phyloP scores from a whole-genome alignment of 2,329 filamentous ascomycete species.

The Tolypocladium ophioglossoides region DNA sequence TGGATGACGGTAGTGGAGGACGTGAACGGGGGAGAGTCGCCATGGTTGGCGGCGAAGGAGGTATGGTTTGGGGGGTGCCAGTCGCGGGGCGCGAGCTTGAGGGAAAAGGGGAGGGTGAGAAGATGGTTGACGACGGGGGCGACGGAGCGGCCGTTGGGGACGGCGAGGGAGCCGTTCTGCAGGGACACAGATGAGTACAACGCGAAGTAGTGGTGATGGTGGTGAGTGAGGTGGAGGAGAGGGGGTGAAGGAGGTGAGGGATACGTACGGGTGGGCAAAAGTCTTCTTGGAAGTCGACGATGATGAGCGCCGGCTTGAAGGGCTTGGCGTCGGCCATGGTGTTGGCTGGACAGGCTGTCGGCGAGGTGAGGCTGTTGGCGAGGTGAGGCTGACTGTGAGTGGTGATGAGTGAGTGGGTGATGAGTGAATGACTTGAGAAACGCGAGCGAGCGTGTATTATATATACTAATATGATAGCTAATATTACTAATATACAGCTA shows the following conservation, averaged over 20 bases:
- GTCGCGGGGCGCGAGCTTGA: conserved; percentile 83
- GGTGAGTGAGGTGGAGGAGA: too few relatives aligned
- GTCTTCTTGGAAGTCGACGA: conserved; percentile 89
- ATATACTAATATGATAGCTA: too few relatives aligned
- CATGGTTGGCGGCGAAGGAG: conserved; percentile 80
- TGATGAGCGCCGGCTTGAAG: conserved; percentile 46
- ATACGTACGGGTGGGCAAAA: conserved; percentile 70
- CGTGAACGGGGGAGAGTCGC: conserved; percentile 54
- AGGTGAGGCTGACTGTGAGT: not conserved
- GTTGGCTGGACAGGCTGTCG: not conserved
- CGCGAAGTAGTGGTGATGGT: not conserved
- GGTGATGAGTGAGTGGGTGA: not conserved
- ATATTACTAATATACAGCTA: too few relatives aligned
- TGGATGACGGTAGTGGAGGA: conserved; percentile 56
- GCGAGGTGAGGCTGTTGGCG: not conserved
- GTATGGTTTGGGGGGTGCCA: conserved; percentile 76
- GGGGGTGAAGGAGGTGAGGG: too few relatives aligned
- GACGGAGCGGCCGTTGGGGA: conserved; percentile 62
- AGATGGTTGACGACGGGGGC: conserved; percentile 64
- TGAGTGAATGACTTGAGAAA: too few relatives aligned
- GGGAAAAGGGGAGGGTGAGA: conserved; percentile 56
- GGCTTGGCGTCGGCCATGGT: conserved; percentile 1
- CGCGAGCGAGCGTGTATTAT: too few relatives aligned
- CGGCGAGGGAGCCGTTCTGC: conserved; percentile 75
- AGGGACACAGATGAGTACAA: too few relatives aligned